Conservation (phyloP, 306 rosid species). For the Cucumis hystrix region DNA sequence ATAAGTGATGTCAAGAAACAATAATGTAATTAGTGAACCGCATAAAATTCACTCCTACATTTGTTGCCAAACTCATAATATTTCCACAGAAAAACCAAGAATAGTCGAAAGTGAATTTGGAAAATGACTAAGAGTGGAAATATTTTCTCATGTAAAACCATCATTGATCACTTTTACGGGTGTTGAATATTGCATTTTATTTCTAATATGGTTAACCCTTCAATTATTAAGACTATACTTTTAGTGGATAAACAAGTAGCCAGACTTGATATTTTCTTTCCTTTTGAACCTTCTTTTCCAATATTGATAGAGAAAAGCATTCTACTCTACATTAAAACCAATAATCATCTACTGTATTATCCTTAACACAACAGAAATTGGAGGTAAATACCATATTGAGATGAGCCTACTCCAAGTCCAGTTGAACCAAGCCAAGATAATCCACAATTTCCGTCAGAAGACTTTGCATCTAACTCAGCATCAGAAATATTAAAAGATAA, state of each 20-base stretch:
- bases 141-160: neutral
- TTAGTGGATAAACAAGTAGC: neutral
- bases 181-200: neutral
- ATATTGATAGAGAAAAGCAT: neutral
- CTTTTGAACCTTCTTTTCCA: neutral
- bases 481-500: slow-evolving; percentile 18
- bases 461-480: slow-evolving; percentile 7
- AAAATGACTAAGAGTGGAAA: neutral
- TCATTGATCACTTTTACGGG: neutral
- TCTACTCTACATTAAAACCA: neutral
- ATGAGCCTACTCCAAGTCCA: slow-evolving; percentile 52
- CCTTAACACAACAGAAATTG: neutral
- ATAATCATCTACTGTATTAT: neutral
- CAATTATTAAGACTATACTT: neutral
- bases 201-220: neutral
- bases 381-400: slow-evolving; percentile 41
- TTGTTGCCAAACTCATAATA: neutral
- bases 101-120: neutral
- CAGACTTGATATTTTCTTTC: neutral
- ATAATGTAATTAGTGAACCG: neutral
- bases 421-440: slow-evolving; percentile 61
- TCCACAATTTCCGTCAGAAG: slow-evolving; percentile 16
- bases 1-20: neutral
- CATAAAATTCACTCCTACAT: neutral
- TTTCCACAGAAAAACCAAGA: neutral